A percentile compares a stretch with the other conserved stretches of the same genome.
These are phyloP conservation scores for Aspergillus egyptiacus DNA, from an alignment of 495 filamentous ascomycete genomes.

Conservation along the genomic window DNA sequence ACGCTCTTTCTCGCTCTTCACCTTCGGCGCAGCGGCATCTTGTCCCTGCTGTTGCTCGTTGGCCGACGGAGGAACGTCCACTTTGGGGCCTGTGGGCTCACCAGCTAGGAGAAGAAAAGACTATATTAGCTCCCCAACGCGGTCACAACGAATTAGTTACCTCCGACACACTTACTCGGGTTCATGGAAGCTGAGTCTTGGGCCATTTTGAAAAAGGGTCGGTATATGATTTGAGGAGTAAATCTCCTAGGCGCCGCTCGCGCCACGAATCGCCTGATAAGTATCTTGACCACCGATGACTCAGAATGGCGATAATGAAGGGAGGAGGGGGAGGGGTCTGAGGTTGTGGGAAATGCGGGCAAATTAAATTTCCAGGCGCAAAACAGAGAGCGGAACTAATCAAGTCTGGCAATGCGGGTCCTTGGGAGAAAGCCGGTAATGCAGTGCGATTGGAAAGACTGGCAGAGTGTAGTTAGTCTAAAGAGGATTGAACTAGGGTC, in stretches of 20 bases:
- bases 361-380: conserved; percentile 28
- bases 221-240: conserved; percentile 36
- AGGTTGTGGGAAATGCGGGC: conserved; percentile 27
- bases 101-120: conserved; percentile 34
- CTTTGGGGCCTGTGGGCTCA: conserved; percentile 47
- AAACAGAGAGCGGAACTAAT: conserved; percentile 28
- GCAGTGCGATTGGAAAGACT: conserved; percentile 12
- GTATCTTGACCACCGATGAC: conserved; percentile 40
- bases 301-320: conserved; percentile 20
- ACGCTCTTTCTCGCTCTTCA: conserved; percentile 57
- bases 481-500: not conserved
- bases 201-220: conserved; percentile 53
- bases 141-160: not conserved
- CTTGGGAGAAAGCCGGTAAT: conserved; percentile 12
- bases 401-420: conserved; percentile 20
- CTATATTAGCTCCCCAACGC: conserved; percentile 10
- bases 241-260: conserved; percentile 46
- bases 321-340: conserved; percentile 21
- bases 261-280: conserved; percentile 45
- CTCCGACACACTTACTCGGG: conserved; percentile 36
- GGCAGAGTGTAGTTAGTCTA: not conserved
- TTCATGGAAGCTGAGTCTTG: conserved; percentile 52
- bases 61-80: conserved; percentile 40
- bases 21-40: conserved; percentile 45
- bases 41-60: conserved; percentile 43